Evolutionary conservation across 2,329 filamentous ascomycete species (phyloP).

Genomic region (Colletotrichum sp.): DNA sequence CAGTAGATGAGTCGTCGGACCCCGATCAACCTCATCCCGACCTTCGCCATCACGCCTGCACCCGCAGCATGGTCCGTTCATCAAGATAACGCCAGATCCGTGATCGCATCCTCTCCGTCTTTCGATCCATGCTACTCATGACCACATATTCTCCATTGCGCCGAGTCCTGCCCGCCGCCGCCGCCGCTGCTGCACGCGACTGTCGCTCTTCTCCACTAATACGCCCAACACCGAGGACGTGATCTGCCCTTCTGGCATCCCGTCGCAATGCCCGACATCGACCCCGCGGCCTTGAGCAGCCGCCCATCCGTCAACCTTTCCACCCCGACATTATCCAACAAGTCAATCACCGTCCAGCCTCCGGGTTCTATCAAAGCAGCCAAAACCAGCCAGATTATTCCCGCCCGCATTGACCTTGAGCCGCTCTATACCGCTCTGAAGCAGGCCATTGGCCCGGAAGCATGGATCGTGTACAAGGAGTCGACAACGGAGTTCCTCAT

Average conservation of each 20-base stretch:
- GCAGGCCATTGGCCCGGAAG: conserved; percentile 60
- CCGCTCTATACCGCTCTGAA: conserved; percentile 68
- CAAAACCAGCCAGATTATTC: conserved; percentile 68
- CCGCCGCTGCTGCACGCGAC: conserved; percentile 51
- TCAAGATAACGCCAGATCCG: conserved; percentile 43
- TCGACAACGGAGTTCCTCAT: conserved; percentile 66
- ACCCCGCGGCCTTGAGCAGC: conserved; percentile 72
- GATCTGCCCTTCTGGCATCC: conserved; percentile 15
- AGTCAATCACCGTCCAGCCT: conserved; percentile 60
- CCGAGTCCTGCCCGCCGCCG: conserved; percentile 37
- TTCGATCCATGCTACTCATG: conserved; percentile 49
- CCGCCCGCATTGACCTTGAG: conserved; percentile 71
- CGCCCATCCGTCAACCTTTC: conserved; percentile 62
- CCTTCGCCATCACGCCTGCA: conserved; percentile 43
- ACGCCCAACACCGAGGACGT: conserved; percentile 14
- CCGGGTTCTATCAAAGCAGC: conserved; percentile 53
- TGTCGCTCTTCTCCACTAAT: conserved; percentile 22
- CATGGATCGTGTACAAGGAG: conserved; percentile 71
- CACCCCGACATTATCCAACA: conserved; percentile 63
- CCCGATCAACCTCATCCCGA: conserved; percentile 24
- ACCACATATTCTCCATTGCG: conserved; percentile 45
- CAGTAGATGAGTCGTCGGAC: conserved; percentile 18
- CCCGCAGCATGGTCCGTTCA: conserved; percentile 48
- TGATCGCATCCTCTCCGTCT: conserved; percentile 46
- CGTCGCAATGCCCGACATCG: conserved; percentile 69